phyloP scores from a whole-genome alignment of 257 asterid genomes.

The Lavandula angustifolia region DNA sequence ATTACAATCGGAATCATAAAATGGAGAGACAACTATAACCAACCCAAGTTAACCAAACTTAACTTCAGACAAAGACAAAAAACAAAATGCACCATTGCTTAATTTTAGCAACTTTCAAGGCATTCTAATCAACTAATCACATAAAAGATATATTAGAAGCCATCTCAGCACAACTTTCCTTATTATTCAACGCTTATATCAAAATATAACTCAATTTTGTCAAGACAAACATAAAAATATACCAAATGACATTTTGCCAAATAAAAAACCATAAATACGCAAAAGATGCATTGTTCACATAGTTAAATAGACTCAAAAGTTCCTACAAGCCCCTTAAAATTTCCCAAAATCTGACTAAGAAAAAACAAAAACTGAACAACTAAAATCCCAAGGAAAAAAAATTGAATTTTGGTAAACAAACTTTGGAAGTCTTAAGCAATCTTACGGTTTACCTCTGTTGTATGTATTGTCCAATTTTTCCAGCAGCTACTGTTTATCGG shows the following conservation, averaged over 20 bases:
- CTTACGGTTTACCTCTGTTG: too few relatives aligned
- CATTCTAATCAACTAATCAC: too few relatives aligned
- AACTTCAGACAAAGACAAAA: too few relatives aligned
- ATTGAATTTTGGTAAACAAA: background rate
- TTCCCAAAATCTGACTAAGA: background rate
- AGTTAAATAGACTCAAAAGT: conserved; percentile 10
- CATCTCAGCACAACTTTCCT: background rate
- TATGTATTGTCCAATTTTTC: too few relatives aligned
- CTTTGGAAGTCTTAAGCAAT: too few relatives aligned
- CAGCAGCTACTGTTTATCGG: too few relatives aligned
- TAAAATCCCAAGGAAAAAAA: background rate
- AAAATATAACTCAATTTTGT: background rate
- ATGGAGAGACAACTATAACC: too few relatives aligned
- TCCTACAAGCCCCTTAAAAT: background rate
- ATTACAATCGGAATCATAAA: too few relatives aligned
- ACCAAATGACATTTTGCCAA: background rate
- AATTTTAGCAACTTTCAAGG: too few relatives aligned
- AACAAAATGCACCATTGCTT: too few relatives aligned
- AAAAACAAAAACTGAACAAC: background rate
- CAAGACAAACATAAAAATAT: background rate
- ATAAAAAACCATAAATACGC: background rate
- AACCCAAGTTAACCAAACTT: too few relatives aligned
- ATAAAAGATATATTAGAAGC: background rate
- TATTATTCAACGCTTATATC: background rate
- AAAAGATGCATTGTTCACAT: conserved; percentile 7